Conservation (phyloP, 2,329 filamentous ascomycete genomes). For the Aspergillus phoenicis region DNA sequence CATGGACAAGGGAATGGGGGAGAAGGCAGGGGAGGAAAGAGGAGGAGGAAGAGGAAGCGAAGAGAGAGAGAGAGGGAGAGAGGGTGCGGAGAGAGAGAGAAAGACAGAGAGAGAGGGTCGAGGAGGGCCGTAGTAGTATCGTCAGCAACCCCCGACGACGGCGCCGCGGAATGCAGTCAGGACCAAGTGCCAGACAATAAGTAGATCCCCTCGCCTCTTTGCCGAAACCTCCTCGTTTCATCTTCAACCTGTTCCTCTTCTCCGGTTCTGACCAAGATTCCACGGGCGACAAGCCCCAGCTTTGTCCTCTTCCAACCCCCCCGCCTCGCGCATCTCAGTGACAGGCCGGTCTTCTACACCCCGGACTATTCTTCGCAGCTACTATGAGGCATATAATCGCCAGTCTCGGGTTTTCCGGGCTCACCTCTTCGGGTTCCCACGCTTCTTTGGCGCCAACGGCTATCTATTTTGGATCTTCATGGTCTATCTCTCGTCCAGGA, state of each 20-base stretch:
- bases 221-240: not conserved
- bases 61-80: constrained; percentile 4
- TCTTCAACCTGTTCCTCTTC: not conserved
- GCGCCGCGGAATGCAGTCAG: constrained; percentile 22
- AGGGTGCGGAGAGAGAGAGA: constrained; percentile 2
- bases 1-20: not conserved
- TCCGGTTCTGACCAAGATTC: not conserved
- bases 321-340: not conserved
- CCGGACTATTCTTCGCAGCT: not conserved
- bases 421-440: not conserved
- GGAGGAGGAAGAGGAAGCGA: constrained; percentile 5
- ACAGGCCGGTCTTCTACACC: not conserved
- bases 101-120: constrained; percentile 13
- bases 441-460: not conserved
- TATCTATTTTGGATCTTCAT: not conserved
- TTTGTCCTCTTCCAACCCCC: not conserved
- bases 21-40: not conserved
- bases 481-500: not conserved
- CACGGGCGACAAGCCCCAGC: no score
- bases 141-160: constrained; percentile 9
- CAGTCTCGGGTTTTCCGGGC: not conserved
- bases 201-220: no score
- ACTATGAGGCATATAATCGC: constrained; percentile 1
- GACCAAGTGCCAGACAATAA: not conserved
- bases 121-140: constrained; percentile 13